Evolutionary conservation across 345 rosid genomes (phyloP), one percentile per base, ranked within the genome.

Genomic region (Arabis alpina): DNA sequence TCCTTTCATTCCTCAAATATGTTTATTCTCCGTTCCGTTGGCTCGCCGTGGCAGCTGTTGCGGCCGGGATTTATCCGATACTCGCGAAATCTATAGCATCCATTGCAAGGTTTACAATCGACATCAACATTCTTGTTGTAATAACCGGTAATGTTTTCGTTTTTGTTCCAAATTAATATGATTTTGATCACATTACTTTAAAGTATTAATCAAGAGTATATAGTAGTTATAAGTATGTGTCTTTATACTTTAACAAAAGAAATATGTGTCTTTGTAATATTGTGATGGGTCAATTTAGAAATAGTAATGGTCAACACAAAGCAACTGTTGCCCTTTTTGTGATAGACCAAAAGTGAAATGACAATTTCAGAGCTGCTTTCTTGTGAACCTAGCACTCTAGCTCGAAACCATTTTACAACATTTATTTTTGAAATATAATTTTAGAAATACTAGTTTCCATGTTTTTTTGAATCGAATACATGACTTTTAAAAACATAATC

Each of bases 11-110:
- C 67, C 40, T 94, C 50, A 83, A 88, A 66, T 94, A 80, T 16
- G 69, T 79, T 2, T 91, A 66, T 68, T 73, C 70, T 68, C 99
- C 99, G 0, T 7, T 88, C 9, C 77, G 73, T 11, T 94, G 96
- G 97, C 56, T 91, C 2, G 96, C 97, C 12, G 62, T 94, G 0
- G 95, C 77, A 1, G 95, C 99, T 0, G 95, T 84, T 0, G 85
- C 68, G 0, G 76, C 84, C 2, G 99, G 96, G 47, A 81, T 89
- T 32, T 64, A 66, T 45, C 97, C 99, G 0, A 73, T 94, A 10
- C 25, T 80, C 2, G 67, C 81, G 28, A 94, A 87, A 72, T 86
- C 76, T 44, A 8, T 81, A 2, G 82, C 86, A 0, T 80, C 99
- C 8, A 1, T 89, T 0, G 74, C 80, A 27, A 82, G 77, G 59